These are phyloP conservation scores for Triticum monococcum DNA, from an alignment of 176 grass and related monocot genomes.

Conservation along the genomic window DNA sequence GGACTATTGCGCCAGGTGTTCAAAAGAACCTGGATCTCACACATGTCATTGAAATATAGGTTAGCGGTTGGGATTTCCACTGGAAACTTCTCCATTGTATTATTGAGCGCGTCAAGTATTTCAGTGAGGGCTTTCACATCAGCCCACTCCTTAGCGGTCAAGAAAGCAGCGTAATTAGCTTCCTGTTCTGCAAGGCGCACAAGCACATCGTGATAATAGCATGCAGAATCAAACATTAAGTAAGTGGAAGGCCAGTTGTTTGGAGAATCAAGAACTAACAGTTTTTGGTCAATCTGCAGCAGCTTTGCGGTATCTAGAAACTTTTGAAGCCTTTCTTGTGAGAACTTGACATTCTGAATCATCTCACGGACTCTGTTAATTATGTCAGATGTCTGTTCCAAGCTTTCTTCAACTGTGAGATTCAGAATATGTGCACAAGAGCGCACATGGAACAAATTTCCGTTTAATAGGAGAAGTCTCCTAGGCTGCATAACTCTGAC, in stretches of 20 bases:
- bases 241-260: constrained; percentile 78
- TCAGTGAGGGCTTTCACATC: constrained; percentile 88
- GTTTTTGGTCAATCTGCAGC: constrained; percentile 61
- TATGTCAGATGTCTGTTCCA: constrained; percentile 68
- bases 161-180: constrained; percentile 50
- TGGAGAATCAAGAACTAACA: constrained; percentile 74
- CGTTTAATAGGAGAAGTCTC: constrained; percentile 66
- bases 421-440: constrained; percentile 80
- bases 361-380: constrained; percentile 55
- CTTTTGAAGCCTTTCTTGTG: constrained; percentile 61
- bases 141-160: constrained; percentile 74
- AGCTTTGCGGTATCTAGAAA: constrained; percentile 76
- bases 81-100: constrained; percentile 85
- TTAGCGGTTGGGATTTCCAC: constrained; percentile 77
- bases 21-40: constrained; percentile 89
- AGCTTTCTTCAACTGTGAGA: constrained; percentile 78
- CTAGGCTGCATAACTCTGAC: constrained; percentile 58
- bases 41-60: constrained; percentile 95
- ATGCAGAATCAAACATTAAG: constrained; percentile 93
- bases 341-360: constrained; percentile 84
- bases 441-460: constrained; percentile 69
- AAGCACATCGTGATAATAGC: constrained; percentile 82
- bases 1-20: constrained; percentile 78
- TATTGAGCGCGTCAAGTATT: constrained; percentile 87
- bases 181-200: constrained; percentile 68